Evolutionary conservation across 345 rosid genomes (phyloP).

Genomic region (Aquilaria malaccensis): DNA sequence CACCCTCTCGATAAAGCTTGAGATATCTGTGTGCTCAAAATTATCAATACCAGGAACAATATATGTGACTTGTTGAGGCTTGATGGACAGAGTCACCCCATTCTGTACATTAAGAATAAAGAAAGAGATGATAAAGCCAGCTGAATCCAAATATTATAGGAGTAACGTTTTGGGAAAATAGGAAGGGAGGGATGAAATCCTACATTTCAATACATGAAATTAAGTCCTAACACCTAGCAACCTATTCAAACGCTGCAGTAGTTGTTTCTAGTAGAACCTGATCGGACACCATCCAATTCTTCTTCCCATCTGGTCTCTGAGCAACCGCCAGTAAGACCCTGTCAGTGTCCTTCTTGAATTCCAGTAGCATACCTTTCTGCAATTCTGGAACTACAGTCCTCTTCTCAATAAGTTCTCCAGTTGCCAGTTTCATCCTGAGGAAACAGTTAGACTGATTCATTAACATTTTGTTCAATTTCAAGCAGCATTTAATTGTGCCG

Average conservation of each 20-base stretch:
- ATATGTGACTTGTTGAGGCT: constrained; percentile 84
- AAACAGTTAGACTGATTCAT: constrained; percentile 10
- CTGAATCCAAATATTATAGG: constrained; percentile 6
- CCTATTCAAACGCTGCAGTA: constrained; percentile 41
- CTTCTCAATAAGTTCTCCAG: constrained; percentile 66
- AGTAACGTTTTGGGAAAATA: too few species aligned
- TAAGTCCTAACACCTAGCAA: constrained; percentile 41
- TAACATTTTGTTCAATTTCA: too few species aligned
- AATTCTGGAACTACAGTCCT: constrained; percentile 54
- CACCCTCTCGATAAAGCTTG: constrained; percentile 57
- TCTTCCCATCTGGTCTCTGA: constrained; percentile 89
- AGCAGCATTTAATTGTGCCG: too few species aligned
- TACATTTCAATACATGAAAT: background rate
- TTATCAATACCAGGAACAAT: constrained; percentile 76
- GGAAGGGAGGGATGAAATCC: too few species aligned
- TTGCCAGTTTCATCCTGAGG: constrained; percentile 51
- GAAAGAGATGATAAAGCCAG: background rate
- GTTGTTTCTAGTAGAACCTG: constrained; percentile 63
- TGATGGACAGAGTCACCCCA: constrained; percentile 66
- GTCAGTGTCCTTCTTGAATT: constrained; percentile 82
- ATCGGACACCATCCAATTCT: constrained; percentile 98
- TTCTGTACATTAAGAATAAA: constrained; percentile 40
- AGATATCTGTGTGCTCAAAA: constrained; percentile 55
- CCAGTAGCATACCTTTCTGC: constrained; percentile 68
- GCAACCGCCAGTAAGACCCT: constrained; percentile 71